Conservation (phyloP, 768 basidiomycete species). For the Phlebiopsis gigantea region DNA sequence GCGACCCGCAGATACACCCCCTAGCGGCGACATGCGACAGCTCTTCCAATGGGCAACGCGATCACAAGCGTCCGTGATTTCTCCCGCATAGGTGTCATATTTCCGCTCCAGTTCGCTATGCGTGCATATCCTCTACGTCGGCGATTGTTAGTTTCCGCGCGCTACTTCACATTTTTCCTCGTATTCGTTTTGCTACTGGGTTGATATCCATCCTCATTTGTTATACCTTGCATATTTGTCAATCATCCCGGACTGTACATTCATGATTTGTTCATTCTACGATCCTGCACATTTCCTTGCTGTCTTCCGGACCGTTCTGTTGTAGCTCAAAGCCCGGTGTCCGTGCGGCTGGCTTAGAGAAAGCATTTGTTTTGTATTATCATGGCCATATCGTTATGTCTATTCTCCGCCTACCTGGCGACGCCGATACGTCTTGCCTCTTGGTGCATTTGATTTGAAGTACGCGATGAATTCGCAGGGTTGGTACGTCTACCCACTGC, state of each 20-base stretch:
- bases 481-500: too few species aligned
- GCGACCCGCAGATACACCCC: conserved; percentile 67
- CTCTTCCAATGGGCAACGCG: conserved; percentile 76
- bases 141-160: neutral
- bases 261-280: neutral
- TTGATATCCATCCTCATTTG: neutral
- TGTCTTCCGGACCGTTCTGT: neutral
- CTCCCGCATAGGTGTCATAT: conserved; percentile 7
- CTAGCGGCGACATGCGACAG: conserved; percentile 64
- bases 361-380: neutral
- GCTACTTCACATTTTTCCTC: neutral
- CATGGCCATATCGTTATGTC: neutral
- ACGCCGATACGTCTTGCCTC: too few species aligned
- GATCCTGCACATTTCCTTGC: neutral
- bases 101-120: neutral
- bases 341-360: neutral
- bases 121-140: neutral
- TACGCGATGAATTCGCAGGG: too few species aligned
- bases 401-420: too few species aligned
- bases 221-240: conserved; percentile 1
- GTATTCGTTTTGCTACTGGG: neutral
- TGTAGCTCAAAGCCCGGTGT: neutral
- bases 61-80: conserved; percentile 38
- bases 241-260: neutral
- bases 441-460: too few species aligned